These are phyloP conservation scores for Dictyostelium discoideum DNA, from an alignment of 78 protist species.

Conservation along the genomic window DNA sequence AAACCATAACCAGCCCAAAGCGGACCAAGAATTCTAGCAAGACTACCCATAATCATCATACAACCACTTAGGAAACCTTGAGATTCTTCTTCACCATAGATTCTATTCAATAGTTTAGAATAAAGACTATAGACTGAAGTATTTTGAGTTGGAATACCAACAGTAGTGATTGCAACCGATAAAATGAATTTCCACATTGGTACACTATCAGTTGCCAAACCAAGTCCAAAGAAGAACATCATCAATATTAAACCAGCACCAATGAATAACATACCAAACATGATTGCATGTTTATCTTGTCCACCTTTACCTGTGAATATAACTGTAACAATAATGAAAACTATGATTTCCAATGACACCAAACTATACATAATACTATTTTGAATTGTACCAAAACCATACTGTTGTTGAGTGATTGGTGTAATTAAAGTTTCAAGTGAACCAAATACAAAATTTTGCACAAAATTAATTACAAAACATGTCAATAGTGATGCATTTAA, in stretches of 20 bases:
- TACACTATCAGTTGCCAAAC: constrained; percentile 10
- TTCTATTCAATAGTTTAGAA: constrained; percentile 50
- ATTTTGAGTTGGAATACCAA: constrained; percentile 77
- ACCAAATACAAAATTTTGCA: constrained; percentile 77
- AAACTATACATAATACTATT: constrained; percentile 41
- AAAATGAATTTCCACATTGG: constrained; percentile 49
- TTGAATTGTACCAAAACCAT: constrained; percentile 25
- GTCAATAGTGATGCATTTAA: constrained; percentile 35
- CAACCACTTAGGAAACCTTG: constrained; percentile 71
- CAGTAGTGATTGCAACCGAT: constrained; percentile 49
- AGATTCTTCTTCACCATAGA: constrained; percentile 53
- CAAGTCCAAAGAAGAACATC: constrained; percentile 56
- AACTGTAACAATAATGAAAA: constrained; percentile 56
- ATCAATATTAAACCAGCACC: constrained; percentile 46
- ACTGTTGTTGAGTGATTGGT: constrained; percentile 47
- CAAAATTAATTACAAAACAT: constrained; percentile 67
- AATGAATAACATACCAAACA: constrained; percentile 36
- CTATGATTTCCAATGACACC: constrained; percentile 38
- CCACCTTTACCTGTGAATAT: constrained; percentile 26
- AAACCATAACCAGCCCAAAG: constrained; percentile 52
- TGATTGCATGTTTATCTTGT: constrained; percentile 50
- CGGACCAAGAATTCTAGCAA: constrained; percentile 62
- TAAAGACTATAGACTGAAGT: constrained; percentile 50
- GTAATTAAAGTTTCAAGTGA: constrained; percentile 50
- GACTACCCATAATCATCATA: constrained; percentile 65